Evolutionary conservation across 208 protist species (phyloP).

Genomic region (Acanthamoeba royreba): DNA sequence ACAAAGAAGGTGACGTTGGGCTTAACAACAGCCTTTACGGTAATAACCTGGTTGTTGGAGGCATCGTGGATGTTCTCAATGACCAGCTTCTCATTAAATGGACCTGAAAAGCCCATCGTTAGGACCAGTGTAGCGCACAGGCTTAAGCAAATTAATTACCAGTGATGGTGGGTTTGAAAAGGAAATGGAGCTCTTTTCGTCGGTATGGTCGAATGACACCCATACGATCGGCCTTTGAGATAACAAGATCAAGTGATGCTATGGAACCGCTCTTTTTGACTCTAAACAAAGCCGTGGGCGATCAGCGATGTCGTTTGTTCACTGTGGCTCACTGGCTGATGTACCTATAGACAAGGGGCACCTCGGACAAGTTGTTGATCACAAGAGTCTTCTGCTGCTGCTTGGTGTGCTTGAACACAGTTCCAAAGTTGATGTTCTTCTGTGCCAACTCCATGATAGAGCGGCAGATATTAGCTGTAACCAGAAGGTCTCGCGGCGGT

Average conservation of each 20-base stretch:
- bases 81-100: slow-evolving; percentile 69
- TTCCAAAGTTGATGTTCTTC: slow-evolving; percentile 77
- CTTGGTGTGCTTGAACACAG: slow-evolving; percentile 42
- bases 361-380: slow-evolving; percentile 71
- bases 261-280: slow-evolving; percentile 68
- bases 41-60: slow-evolving; percentile 59
- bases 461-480: slow-evolving; percentile 62
- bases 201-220: slow-evolving; percentile 71
- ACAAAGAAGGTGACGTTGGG: slow-evolving; percentile 60
- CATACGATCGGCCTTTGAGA: slow-evolving; percentile 58
- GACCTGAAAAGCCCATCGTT: no score
- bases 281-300: no score
- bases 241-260: slow-evolving; percentile 66
- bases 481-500: slow-evolving; percentile 10
- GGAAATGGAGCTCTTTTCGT: slow-evolving; percentile 68
- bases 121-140: background rate
- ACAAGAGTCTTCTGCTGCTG: slow-evolving; percentile 60
- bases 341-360: slow-evolving; percentile 71
- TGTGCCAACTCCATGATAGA: slow-evolving; percentile 72
- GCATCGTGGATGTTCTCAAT: slow-evolving; percentile 74
- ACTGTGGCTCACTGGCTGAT: background rate
- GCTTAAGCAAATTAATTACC: background rate
- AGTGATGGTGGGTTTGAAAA: slow-evolving; percentile 69
- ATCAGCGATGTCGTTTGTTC: no score
- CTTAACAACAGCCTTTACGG: slow-evolving; percentile 64